Conservation (phyloP, 345 rosid species). For the Pistacia atlantica region DNA sequence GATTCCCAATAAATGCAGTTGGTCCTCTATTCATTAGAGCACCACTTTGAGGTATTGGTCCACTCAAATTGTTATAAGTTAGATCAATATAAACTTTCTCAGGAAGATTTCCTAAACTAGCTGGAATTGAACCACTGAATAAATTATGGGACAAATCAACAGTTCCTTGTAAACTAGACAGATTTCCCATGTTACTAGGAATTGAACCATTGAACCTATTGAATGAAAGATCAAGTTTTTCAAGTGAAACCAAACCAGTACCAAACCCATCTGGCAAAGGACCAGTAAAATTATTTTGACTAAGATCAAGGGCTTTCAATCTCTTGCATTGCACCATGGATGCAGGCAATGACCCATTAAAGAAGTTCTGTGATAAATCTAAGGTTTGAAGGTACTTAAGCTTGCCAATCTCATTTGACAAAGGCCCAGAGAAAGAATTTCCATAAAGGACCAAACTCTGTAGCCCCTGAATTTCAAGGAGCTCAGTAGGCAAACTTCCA, state of each 20-base stretch:
- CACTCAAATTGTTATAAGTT: slow-evolving; percentile 82
- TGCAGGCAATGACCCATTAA: slow-evolving; percentile 69
- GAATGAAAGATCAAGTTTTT: slow-evolving; percentile 80
- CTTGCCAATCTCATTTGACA: slow-evolving; percentile 67
- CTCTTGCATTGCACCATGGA: slow-evolving; percentile 79
- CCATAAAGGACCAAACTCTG: slow-evolving; percentile 95
- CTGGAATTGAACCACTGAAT: slow-evolving; percentile 74
- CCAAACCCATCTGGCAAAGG: slow-evolving; percentile 75
- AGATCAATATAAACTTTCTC: slow-evolving; percentile 96
- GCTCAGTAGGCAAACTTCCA: slow-evolving; percentile 72
- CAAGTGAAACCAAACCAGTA: slow-evolving; percentile 59
- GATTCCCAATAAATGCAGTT: slow-evolving; percentile 89
- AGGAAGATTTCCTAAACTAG: slow-evolving; percentile 81
- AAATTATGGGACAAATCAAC: slow-evolving; percentile 91
- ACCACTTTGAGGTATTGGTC: slow-evolving; percentile 95
- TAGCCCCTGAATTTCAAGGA: slow-evolving; percentile 70
- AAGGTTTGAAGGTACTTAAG: slow-evolving; percentile 76
- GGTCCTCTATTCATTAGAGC: slow-evolving; percentile 94
- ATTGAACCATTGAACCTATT: slow-evolving; percentile 72
- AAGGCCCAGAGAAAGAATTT: slow-evolving; percentile 77
- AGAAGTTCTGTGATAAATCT: slow-evolving; percentile 85
- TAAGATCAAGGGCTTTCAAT: slow-evolving; percentile 70
- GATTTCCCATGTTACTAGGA: slow-evolving; percentile 74
- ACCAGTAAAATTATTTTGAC: slow-evolving; percentile 80
- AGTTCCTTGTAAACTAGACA: slow-evolving; percentile 91